phyloP scores from a whole-genome alignment of 768 basidiomycete species.

The Pleurotus djamor region DNA sequence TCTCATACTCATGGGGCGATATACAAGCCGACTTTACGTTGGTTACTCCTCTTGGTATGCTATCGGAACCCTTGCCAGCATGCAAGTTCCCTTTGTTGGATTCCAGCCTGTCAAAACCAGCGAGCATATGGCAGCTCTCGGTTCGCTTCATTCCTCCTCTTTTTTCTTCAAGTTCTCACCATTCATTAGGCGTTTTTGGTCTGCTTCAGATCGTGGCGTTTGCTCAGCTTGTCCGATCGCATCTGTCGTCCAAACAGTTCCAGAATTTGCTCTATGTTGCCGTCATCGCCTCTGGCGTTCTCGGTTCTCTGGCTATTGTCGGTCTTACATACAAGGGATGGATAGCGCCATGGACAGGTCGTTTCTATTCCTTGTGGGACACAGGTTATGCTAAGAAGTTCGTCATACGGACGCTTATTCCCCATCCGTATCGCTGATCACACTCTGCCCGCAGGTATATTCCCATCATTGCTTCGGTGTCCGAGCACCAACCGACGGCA shows the following conservation, averaged over 20 bases:
- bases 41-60: constrained; percentile 98
- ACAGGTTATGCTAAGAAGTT: constrained; percentile 99
- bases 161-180: constrained; percentile 9
- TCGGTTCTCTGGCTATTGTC: constrained; percentile 73
- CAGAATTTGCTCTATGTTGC: constrained; percentile 70
- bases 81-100: constrained; percentile 99
- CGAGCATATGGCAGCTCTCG: constrained; percentile 98
- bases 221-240: constrained; percentile 82
- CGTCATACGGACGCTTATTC: constrained; percentile 16
- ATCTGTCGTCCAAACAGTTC: constrained; percentile 93
- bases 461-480: constrained; percentile 98
- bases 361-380: constrained; percentile 99
- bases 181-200: constrained; percentile 80
- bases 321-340: constrained; percentile 88
- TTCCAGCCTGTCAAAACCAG: constrained; percentile 98
- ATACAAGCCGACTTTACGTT: constrained; percentile 87
- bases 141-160: constrained; percentile 35
- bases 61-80: constrained; percentile 94
- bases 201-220: constrained; percentile 96
- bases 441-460: constrained; percentile 58
- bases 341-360: constrained; percentile 99
- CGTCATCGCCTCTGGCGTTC: constrained; percentile 65
- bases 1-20: constrained; percentile 95
- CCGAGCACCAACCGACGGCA: constrained; percentile 98
- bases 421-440: constrained; percentile 9